Conservation (phyloP, 2,329 filamentous ascomycete genomes). For the Emmonsia crescens region DNA sequence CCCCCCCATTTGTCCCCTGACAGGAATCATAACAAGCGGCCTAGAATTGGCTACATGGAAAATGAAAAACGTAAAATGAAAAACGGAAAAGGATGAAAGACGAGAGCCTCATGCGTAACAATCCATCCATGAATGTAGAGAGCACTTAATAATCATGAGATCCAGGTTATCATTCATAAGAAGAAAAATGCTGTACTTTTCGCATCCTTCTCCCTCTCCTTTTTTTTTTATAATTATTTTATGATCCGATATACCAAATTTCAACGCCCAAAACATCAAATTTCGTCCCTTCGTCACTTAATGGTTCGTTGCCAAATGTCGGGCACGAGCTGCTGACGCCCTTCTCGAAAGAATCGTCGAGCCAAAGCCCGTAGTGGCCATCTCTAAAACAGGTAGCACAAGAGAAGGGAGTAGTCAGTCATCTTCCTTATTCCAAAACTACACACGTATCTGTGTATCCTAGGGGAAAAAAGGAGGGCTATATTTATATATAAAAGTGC, state of each 20-base stretch:
- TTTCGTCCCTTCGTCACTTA: constrained; percentile 86
- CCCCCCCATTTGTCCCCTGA: not conserved
- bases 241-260: constrained; percentile 73
- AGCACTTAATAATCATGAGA: not conserved
- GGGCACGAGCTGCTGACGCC: constrained; percentile 75
- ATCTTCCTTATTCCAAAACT: not conserved
- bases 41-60: not conserved
- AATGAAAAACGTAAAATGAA: not conserved
- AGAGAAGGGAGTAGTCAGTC: not conserved
- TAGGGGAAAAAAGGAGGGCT: not conserved
- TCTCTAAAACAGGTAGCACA: constrained; percentile 39
- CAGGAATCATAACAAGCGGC: not conserved
- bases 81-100: not conserved
- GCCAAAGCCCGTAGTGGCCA: constrained; percentile 86
- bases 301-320: constrained; percentile 87
- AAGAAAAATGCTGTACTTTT: not conserved
- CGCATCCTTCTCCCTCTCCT: not conserved
- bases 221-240: no score
- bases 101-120: not conserved
- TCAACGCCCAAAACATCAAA: constrained; percentile 88
- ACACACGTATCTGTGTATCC: not conserved
- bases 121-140: not conserved
- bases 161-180: not conserved
- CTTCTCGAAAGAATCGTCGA: constrained; percentile 72
- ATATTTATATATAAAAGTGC: not conserved